These are phyloP conservation scores for Cicer chorassanicum DNA, from an alignment of 306 rosid genomes.

Conservation along the genomic window DNA sequence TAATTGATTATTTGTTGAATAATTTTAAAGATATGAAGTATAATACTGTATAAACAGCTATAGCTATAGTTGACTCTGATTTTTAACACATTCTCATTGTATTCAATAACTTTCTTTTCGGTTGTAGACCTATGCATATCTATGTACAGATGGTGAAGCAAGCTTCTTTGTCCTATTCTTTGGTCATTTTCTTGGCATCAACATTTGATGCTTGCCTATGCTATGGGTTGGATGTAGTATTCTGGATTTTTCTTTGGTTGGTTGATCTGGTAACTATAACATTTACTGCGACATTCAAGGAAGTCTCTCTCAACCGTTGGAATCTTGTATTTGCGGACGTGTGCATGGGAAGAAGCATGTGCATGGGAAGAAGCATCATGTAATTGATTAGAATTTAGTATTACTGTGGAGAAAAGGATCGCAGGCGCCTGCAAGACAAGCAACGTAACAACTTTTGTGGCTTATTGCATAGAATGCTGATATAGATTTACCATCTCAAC, in stretches of 20 bases:
- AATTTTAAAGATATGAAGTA: constrained; percentile 13
- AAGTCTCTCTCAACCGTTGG: not conserved
- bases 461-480: not conserved
- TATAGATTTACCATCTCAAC: not conserved
- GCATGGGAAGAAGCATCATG: not conserved
- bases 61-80: constrained; percentile 8
- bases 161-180: not conserved
- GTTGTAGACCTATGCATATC: constrained; percentile 29
- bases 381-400: not conserved
- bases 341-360: not conserved
- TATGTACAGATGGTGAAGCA: constrained; percentile 8
- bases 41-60: not conserved
- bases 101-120: constrained; percentile 15
- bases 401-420: not conserved
- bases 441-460: too few species aligned
- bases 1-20: constrained; percentile 31
- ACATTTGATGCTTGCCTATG: constrained; percentile 17
- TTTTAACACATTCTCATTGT: constrained; percentile 4
- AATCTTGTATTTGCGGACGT: not conserved
- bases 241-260: not conserved
- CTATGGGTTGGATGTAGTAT: constrained; percentile 18
- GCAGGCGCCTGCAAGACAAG: too few species aligned
- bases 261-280: not conserved
- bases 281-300: not conserved
- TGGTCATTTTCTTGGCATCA: constrained; percentile 21